Evolutionary conservation across 2,329 filamentous ascomycete genomes (phyloP).

Genomic region (Erysiphe pulchra): DNA sequence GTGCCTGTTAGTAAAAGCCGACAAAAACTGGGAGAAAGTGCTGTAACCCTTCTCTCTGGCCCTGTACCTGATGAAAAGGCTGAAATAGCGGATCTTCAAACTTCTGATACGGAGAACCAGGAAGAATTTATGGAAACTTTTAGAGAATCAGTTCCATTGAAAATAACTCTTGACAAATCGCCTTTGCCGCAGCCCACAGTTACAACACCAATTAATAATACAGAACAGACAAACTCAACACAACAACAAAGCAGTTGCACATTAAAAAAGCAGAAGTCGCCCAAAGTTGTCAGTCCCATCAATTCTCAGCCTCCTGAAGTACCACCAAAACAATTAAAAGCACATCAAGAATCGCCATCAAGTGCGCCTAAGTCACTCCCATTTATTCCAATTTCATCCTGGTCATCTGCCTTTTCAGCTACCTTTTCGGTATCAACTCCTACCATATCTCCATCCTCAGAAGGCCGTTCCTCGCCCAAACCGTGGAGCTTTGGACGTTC

Average conservation of each 20-base stretch:
- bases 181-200: too few species aligned
- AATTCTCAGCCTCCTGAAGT: slow-evolving; percentile 18
- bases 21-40: not conserved
- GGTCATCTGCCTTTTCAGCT: slow-evolving; percentile 5
- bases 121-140: not conserved
- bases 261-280: not conserved
- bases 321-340: slow-evolving; percentile 19
- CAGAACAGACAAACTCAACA: not conserved
- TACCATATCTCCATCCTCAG: slow-evolving; percentile 3
- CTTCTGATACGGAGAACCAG: not conserved
- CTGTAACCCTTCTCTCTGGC: not conserved
- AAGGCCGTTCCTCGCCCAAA: slow-evolving; percentile 7
- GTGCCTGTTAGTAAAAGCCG: slow-evolving; percentile 19
- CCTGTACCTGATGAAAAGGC: not conserved
- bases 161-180: too few species aligned
- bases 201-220: not conserved
- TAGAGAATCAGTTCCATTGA: not conserved
- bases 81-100: not conserved
- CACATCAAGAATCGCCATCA: not conserved
- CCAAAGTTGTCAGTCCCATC: not conserved
- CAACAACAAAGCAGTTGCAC: too few species aligned
- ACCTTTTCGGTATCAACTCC: slow-evolving; percentile 7
- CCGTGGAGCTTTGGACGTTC: slow-evolving; percentile 2
- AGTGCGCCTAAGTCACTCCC: slow-evolving; percentile 4
- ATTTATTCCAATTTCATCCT: slow-evolving; percentile 19